Evolutionary conservation across 306 rosid species (phyloP).

Genomic region (Begonia loranthoides): DNA sequence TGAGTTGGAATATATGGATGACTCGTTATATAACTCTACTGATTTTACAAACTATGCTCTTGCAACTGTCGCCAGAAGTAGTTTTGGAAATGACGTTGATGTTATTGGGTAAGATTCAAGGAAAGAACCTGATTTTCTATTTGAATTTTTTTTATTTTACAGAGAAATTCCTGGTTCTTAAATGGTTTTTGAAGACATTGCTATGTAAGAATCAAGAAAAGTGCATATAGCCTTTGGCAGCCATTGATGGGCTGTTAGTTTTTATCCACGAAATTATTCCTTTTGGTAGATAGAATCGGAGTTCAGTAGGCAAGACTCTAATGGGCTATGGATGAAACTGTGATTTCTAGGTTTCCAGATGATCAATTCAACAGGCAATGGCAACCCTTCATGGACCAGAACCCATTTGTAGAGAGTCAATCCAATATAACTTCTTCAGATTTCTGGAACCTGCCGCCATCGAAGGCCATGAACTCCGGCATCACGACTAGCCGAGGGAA

Average conservation of each 20-base stretch:
- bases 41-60: slow-evolving; percentile 59
- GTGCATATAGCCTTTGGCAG: too few relatives aligned
- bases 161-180: too few relatives aligned
- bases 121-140: too few relatives aligned
- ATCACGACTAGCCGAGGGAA: slow-evolving; percentile 50
- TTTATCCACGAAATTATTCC: too few relatives aligned
- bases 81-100: slow-evolving; percentile 34
- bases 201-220: too few relatives aligned
- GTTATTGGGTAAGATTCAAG: slow-evolving; percentile 34
- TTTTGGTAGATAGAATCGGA: too few relatives aligned
- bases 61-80: slow-evolving; percentile 37
- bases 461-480: slow-evolving; percentile 22
- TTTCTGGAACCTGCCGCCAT: slow-evolving; percentile 81
- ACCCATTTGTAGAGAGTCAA: slow-evolving; percentile 28
- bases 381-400: slow-evolving; percentile 54
- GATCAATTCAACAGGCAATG: slow-evolving; percentile 72
- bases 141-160: too few relatives aligned
- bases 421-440: slow-evolving; percentile 31
- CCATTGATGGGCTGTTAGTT: too few relatives aligned
- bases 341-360: slow-evolving; percentile 61
- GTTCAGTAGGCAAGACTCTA: too few relatives aligned
- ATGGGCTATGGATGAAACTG: neutral
- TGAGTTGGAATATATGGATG: slow-evolving; percentile 49
- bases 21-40: slow-evolving; percentile 51
- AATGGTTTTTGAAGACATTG: too few relatives aligned